These are phyloP conservation scores for Populus pruinosa DNA, from an alignment of 345 rosid genomes.

Conservation along the genomic window DNA sequence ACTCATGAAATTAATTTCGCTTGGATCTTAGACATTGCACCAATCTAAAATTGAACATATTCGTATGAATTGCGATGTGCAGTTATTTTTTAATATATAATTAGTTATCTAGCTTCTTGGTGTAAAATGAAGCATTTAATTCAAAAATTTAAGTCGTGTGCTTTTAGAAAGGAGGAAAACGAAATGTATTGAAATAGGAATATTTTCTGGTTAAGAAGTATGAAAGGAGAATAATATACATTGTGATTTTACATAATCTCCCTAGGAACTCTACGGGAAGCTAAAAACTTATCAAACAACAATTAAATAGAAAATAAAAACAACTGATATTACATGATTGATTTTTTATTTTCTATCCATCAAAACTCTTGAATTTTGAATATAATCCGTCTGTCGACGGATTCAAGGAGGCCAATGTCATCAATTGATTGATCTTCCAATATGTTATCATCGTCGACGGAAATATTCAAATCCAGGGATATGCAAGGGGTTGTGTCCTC, in stretches of 20 bases:
- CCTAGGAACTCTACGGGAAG: background rate
- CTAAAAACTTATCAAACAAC: background rate
- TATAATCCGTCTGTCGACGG: slow-evolving; percentile 55
- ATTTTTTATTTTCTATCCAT: background rate
- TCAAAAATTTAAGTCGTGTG: too few relatives aligned
- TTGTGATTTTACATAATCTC: slow-evolving; percentile 29
- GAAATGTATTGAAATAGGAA: background rate
- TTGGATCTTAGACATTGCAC: too few relatives aligned
- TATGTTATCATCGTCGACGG: slow-evolving; percentile 43
- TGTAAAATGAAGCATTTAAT: too few relatives aligned
- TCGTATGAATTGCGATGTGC: too few relatives aligned
- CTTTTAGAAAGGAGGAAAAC: background rate
- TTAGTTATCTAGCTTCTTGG: too few relatives aligned
- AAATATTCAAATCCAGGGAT: slow-evolving; percentile 71
- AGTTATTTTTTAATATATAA: background rate
- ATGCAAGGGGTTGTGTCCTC: slow-evolving; percentile 38
- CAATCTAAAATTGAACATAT: too few relatives aligned
- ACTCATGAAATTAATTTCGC: too few relatives aligned
- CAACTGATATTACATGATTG: background rate
- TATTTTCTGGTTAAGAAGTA: background rate
- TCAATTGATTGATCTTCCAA: slow-evolving; percentile 41
- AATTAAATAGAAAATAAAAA: background rate
- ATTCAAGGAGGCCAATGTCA: slow-evolving; percentile 68
- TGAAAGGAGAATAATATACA: slow-evolving; percentile 25
- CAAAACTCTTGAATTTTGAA: slow-evolving; percentile 45